Conservation (phyloP, 805 yeast genomes). For the Starmerella tilneyi region DNA sequence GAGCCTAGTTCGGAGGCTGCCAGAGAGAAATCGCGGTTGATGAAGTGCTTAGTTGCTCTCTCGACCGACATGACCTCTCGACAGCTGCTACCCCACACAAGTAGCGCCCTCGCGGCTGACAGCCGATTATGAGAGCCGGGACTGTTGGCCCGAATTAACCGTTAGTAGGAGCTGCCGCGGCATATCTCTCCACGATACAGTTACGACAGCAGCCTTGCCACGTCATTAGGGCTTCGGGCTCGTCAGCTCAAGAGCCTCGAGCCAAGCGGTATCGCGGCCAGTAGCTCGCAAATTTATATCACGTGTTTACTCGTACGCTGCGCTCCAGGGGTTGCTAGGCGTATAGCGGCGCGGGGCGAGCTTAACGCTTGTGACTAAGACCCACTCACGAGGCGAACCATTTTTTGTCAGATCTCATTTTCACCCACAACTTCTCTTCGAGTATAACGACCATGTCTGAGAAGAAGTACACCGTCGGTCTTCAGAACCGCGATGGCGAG, state of each 20-base stretch:
- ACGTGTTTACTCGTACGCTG: neutral
- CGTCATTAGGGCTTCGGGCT: slow-evolving; percentile 4
- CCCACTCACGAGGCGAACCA: slow-evolving; percentile 17
- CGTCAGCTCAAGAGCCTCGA: neutral
- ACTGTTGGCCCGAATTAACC: too few species aligned
- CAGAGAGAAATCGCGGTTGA: slow-evolving; percentile 15
- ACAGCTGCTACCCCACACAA: neutral
- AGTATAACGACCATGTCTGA: slow-evolving; percentile 8
- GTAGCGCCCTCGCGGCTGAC: neutral
- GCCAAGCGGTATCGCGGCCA: neutral
- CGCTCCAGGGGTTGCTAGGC: neutral
- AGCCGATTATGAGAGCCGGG: too few species aligned
- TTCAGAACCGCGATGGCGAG: slow-evolving; percentile 92
- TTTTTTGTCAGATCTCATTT: slow-evolving; percentile 21
- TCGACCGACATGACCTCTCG: slow-evolving; percentile 4
- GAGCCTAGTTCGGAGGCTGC: slow-evolving; percentile 5
- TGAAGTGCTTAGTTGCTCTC: slow-evolving; percentile 14
- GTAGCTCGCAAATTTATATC: neutral
- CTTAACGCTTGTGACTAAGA: slow-evolving; percentile 17
- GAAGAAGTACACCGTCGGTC: slow-evolving; percentile 43
- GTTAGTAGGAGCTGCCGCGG: too few species aligned
- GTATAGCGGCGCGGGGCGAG: slow-evolving; percentile 1
- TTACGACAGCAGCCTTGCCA: neutral
- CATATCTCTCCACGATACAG: too few species aligned
- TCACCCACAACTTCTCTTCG: slow-evolving; percentile 11